A percentile compares a stretch with the other conserved stretches of the same genome.
Conservation (phyloP, 208 protist genomes). For the Leishmania braziliensis region DNA sequence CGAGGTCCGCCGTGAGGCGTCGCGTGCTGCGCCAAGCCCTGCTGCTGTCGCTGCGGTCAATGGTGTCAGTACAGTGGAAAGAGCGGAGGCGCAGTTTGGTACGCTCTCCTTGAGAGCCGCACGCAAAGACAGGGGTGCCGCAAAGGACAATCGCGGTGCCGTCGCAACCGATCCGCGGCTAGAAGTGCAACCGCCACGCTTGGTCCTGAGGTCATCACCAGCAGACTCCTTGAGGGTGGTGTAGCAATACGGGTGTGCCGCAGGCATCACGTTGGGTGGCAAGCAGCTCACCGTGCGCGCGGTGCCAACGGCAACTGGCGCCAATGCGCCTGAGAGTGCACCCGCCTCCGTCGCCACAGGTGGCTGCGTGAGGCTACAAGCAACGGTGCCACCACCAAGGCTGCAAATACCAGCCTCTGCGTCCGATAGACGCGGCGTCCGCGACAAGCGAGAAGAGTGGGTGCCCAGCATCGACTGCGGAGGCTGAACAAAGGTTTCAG, state of each 20-base stretch:
- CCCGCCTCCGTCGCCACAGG: neutral
- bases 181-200: neutral
- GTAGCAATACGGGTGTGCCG: constrained; percentile 30
- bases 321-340: neutral
- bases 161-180: neutral
- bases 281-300: neutral
- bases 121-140: neutral
- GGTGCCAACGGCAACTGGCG: neutral
- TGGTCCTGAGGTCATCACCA: neutral
- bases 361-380: neutral
- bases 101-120: neutral
- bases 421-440: neutral
- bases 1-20: neutral
- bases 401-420: neutral
- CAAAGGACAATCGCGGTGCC: neutral
- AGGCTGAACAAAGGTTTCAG: neutral
- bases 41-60: neutral
- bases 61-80: neutral
- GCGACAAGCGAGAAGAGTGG: neutral
- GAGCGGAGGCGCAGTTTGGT: neutral
- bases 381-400: neutral
- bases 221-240: neutral
- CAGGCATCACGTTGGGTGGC: constrained; percentile 13
- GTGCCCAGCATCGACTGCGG: too few relatives aligned
- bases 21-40: neutral